Evolutionary conservation across 176 grass and related monocot species (phyloP).

Genomic region (Canna indica): DNA sequence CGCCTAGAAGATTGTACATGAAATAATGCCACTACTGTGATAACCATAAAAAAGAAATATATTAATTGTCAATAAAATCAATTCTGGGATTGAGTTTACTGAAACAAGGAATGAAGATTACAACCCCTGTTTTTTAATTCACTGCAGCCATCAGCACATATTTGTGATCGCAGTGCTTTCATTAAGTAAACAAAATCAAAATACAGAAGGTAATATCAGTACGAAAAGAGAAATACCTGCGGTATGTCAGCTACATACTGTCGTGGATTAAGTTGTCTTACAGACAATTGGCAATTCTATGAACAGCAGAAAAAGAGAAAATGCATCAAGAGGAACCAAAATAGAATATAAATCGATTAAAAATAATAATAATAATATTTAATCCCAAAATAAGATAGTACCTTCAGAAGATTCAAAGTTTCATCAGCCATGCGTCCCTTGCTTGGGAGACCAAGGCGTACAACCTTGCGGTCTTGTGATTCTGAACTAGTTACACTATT

Average conservation of each 20-base stretch:
- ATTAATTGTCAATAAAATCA: too few relatives aligned
- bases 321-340: constrained; percentile 11
- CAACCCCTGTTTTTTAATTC: background rate
- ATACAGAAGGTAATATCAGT: background rate
- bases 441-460: constrained; percentile 79
- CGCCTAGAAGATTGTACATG: too few relatives aligned
- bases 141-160: background rate
- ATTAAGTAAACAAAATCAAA: background rate
- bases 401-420: constrained; percentile 85
- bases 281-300: constrained; percentile 76
- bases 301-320: constrained; percentile 4
- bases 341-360: background rate
- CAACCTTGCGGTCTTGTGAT: constrained; percentile 30
- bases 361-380: background rate
- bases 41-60: background rate
- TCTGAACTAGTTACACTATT: background rate
- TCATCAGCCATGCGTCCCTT: constrained; percentile 92
- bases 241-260: constrained; percentile 89
- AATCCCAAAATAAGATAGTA: background rate
- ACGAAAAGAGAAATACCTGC: constrained; percentile 35
- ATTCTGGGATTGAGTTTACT: too few relatives aligned
- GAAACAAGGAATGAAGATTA: too few relatives aligned
- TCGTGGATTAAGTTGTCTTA: constrained; percentile 70
- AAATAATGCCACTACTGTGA: background rate
- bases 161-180: background rate